These are phyloP conservation scores for Litsea cubeba DNA, from an alignment of 164 flowering plant genomes.

Conservation along the genomic window DNA sequence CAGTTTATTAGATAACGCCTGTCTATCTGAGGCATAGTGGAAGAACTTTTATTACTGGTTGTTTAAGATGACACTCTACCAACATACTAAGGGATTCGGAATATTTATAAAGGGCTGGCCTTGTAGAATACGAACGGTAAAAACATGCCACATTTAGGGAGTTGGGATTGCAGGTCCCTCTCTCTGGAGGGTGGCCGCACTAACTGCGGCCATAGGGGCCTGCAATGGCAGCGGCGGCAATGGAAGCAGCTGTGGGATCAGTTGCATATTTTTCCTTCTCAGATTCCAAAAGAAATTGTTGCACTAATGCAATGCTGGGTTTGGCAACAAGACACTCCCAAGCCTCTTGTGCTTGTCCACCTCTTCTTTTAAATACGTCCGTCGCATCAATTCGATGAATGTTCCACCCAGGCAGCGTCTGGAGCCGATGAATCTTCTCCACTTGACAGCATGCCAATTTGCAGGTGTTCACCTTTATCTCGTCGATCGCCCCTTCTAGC, in stretches of 20 bases:
- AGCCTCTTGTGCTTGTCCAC: slow-evolving; percentile 35
- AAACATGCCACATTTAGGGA: too few relatives aligned
- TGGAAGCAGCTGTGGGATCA: background rate
- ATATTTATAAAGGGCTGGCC: too few relatives aligned
- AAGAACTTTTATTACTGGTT: too few relatives aligned
- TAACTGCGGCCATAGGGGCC: background rate
- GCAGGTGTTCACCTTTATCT: slow-evolving; percentile 56
- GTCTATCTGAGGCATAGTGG: too few relatives aligned
- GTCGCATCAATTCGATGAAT: slow-evolving; percentile 68
- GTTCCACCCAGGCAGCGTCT: slow-evolving; percentile 35
- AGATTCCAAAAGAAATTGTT: slow-evolving; percentile 26
- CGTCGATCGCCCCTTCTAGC: slow-evolving; percentile 35
- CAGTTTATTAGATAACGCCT: too few relatives aligned
- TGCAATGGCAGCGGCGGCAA: too few relatives aligned
- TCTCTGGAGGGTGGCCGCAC: too few relatives aligned
- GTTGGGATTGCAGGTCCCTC: too few relatives aligned
- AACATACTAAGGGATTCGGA: too few relatives aligned
- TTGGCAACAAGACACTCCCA: slow-evolving; percentile 51
- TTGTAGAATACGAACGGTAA: too few relatives aligned
- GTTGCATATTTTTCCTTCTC: background rate
- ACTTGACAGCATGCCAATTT: slow-evolving; percentile 44
- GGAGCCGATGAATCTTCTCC: slow-evolving; percentile 53
- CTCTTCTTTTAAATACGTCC: slow-evolving; percentile 31
- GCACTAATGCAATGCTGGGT: slow-evolving; percentile 37
- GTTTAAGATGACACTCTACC: too few relatives aligned